A percentile compares a stretch with the other conserved stretches of the same genome.
phyloP scores from a whole-genome alignment of 805 yeast species.

The Komagataella pseudopastoris region DNA sequence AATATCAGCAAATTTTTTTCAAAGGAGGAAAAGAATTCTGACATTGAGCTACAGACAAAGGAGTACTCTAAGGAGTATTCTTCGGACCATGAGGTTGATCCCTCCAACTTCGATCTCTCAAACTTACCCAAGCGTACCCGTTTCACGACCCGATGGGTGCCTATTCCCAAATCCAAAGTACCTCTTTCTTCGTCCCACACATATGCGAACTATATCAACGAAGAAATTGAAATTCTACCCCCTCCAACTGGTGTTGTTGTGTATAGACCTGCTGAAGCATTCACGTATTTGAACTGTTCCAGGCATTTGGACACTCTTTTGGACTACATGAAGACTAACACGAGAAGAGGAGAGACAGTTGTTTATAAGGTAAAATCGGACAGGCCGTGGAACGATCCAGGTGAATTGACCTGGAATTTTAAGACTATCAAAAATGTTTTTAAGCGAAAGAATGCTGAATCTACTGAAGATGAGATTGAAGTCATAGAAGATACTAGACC shows the following conservation, averaged over 20 bases:
- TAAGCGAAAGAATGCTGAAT: constrained; percentile 6
- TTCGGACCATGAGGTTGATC: not conserved
- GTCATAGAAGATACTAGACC: constrained; percentile 42
- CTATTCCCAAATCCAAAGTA: constrained; percentile 25
- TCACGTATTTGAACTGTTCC: constrained; percentile 72
- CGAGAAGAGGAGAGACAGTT: constrained; percentile 47
- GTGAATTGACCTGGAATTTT: constrained; percentile 27
- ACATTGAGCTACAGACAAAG: not conserved
- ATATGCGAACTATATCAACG: constrained; percentile 31
- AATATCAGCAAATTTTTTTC: not conserved
- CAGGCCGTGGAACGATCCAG: constrained; percentile 88
- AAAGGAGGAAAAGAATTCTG: not conserved
- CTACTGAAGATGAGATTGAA: constrained; percentile 7
- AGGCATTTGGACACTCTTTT: constrained; percentile 55
- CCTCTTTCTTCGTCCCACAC: constrained; percentile 9
- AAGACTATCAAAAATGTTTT: constrained; percentile 1
- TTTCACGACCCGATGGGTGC: constrained; percentile 59
- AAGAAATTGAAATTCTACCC: constrained; percentile 41
- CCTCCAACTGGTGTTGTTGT: constrained; percentile 91
- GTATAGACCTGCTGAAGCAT: constrained; percentile 69
- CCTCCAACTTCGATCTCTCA: not conserved
- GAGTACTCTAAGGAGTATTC: not conserved
- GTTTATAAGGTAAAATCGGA: constrained; percentile 31
- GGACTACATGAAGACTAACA: constrained; percentile 48
- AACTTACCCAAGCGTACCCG: not conserved